Evolutionary conservation across 306 rosid genomes (phyloP), one percentile per base, ranked within the genome.

Genomic region (Inga leiocalycina): DNA sequence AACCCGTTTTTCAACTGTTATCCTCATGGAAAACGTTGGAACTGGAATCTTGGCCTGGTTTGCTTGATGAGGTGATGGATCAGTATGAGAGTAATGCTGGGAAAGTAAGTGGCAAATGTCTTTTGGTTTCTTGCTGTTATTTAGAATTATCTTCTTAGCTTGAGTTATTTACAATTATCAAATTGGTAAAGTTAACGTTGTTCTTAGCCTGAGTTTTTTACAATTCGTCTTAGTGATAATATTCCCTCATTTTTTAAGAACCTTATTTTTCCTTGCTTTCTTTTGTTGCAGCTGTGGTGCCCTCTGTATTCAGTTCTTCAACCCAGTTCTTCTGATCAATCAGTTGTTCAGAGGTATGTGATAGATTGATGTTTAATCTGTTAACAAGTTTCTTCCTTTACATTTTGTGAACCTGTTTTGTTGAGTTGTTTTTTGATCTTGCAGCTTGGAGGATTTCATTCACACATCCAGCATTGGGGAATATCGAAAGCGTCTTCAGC

Each of bases 391-490:
- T 64, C 44, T 17, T 75, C 22, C 52, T 51, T 76, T 65, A 22
- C 19, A 57, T 56, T 65, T 81, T 76, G 34, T 69, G 4, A 14
- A 61, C 41, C 44, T 10, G 0, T 87, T 67, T 37, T 78, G n/a
- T 84, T 71, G 77, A 78, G 3, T 86, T 56, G 43, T 65, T 69
- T 71, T 66, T 30, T 66, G 27, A 65, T 70, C 71, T 84, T 90
- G 87, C 92, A 96, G 99, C 84, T 87, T 96, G 83, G 94, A 93
- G 87, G 98, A 93, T 35, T 96, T 93, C 85, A 90, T 96, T 77
- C 88, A 85, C 48, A 91, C 89, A 41, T 96, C 99, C 85, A 93
- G 94, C 85, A 84, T 96, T 82, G 99, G 98, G 77, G 98, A 96
- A 87, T 96, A 90, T 49, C 82, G 85, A 85, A 93, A 80, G 81